Conservation (phyloP, 2,329 filamentous ascomycete genomes). For the Triangularia verruculosa region DNA sequence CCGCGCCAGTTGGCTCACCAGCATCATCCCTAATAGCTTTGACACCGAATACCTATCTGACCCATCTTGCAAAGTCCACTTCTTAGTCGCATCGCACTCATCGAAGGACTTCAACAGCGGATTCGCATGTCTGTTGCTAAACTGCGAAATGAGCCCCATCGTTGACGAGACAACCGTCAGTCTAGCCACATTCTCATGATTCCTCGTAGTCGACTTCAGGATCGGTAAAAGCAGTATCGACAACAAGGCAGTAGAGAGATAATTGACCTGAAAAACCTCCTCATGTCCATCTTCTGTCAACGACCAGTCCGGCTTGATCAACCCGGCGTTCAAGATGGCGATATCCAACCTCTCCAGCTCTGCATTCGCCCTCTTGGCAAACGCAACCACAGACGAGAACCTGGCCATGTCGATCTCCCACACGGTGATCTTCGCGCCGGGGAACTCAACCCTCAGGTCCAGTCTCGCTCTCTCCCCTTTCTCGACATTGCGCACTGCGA, state of each 20-base stretch:
- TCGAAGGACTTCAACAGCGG: slow-evolving; percentile 28
- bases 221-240: slow-evolving; percentile 46
- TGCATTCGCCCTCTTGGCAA: slow-evolving; percentile 31
- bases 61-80: slow-evolving; percentile 22
- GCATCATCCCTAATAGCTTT: background rate
- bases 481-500: slow-evolving; percentile 43
- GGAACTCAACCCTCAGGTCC: slow-evolving; percentile 27
- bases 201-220: slow-evolving; percentile 35
- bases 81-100: slow-evolving; percentile 5
- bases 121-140: slow-evolving; percentile 18
- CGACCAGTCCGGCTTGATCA: slow-evolving; percentile 29
- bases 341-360: slow-evolving; percentile 34
- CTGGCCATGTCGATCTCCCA: slow-evolving; percentile 41
- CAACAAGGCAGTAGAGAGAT: slow-evolving; percentile 48
- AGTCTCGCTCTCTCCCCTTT: slow-evolving; percentile 43
- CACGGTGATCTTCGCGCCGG: slow-evolving; percentile 27
- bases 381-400: slow-evolving; percentile 40
- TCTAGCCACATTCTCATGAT: background rate
- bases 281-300: slow-evolving; percentile 38
- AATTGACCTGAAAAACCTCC: slow-evolving; percentile 47
- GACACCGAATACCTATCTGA: slow-evolving; percentile 10
- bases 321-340: slow-evolving; percentile 37
- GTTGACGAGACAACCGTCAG: slow-evolving; percentile 4
- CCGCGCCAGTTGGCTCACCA: slow-evolving; percentile 31
- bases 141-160: background rate